phyloP scores from a whole-genome alignment of 805 yeast genomes.

The Candida koratica region DNA sequence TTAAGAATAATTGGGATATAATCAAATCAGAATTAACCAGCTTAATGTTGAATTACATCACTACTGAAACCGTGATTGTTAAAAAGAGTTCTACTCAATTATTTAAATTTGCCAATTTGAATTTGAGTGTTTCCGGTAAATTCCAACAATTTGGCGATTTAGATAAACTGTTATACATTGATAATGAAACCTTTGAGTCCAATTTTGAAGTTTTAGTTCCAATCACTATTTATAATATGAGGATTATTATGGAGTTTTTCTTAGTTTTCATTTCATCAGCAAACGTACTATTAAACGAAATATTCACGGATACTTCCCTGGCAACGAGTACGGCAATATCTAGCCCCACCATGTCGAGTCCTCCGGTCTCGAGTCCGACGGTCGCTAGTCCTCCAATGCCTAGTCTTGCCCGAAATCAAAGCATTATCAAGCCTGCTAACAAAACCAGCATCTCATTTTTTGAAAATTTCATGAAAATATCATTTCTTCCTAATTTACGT shows the following conservation, averaged over 20 bases:
- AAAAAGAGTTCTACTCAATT: constrained; percentile 20
- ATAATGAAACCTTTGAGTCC: constrained; percentile 51
- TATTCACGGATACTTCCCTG: background rate
- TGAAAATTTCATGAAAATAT: constrained; percentile 56
- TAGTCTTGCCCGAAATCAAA: no score
- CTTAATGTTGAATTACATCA: constrained; percentile 32
- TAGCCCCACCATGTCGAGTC: no score
- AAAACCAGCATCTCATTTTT: constrained; percentile 44
- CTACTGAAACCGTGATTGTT: constrained; percentile 18
- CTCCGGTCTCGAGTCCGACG: background rate
- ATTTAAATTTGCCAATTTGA: constrained; percentile 32
- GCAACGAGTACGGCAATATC: background rate
- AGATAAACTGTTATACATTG: constrained; percentile 46
- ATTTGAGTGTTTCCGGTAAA: constrained; percentile 2
- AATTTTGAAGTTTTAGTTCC: constrained; percentile 64
- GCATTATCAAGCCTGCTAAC: constrained; percentile 9
- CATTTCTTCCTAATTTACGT: constrained; percentile 63
- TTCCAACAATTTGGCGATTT: constrained; percentile 11
- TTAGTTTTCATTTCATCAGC: constrained; percentile 64
- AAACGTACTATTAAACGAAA: constrained; percentile 2
- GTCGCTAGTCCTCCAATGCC: background rate
- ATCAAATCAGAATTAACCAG: constrained; percentile 31
- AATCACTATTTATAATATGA: constrained; percentile 74
- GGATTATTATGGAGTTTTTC: constrained; percentile 70
- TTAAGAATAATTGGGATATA: constrained; percentile 28